phyloP scores from a whole-genome alignment of 345 rosid species.

The Euphorbia lathyris region DNA sequence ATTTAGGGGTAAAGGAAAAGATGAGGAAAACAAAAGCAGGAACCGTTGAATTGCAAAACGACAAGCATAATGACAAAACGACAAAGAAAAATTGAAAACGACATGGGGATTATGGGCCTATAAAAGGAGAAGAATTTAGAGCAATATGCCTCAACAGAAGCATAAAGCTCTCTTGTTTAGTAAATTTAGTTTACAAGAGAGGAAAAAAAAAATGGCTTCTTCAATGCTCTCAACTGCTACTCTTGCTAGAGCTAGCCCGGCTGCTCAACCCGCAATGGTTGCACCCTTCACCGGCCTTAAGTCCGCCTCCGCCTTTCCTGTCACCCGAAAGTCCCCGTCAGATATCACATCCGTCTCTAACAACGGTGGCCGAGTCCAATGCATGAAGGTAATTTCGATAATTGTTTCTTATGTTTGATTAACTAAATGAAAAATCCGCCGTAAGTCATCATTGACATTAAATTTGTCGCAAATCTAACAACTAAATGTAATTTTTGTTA shows the following conservation, averaged over 20 bases:
- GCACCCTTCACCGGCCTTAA: constrained; percentile 17
- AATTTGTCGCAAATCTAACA: too few species aligned
- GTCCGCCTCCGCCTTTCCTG: constrained; percentile 3
- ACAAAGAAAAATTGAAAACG: not conserved
- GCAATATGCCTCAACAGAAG: not conserved
- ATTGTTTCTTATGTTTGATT: too few species aligned
- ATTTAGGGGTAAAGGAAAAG: not conserved
- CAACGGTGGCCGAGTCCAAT: constrained; percentile 16
- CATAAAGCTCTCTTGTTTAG: too few species aligned
- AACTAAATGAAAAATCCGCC: too few species aligned
- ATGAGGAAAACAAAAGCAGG: not conserved
- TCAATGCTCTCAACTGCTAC: constrained; percentile 13
- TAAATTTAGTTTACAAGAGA: too few species aligned
- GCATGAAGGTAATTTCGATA: constrained; percentile 6
- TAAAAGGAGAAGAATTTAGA: not conserved
- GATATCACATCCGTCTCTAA: constrained; percentile 7
- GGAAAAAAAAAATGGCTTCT: constrained; percentile 15
- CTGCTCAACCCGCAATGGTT: constrained; percentile 15
- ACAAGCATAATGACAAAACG: too few species aligned
- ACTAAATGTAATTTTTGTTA: too few species aligned
- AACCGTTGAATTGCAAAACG: not conserved
- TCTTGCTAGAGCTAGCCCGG: constrained; percentile 12
- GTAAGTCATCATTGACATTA: too few species aligned
- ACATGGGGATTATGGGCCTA: not conserved
- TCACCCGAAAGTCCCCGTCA: not conserved